A percentile compares a stretch with the other conserved stretches of the same genome.
phyloP scores from a whole-genome alignment of 306 rosid species.

The Lagenaria siceraria region DNA sequence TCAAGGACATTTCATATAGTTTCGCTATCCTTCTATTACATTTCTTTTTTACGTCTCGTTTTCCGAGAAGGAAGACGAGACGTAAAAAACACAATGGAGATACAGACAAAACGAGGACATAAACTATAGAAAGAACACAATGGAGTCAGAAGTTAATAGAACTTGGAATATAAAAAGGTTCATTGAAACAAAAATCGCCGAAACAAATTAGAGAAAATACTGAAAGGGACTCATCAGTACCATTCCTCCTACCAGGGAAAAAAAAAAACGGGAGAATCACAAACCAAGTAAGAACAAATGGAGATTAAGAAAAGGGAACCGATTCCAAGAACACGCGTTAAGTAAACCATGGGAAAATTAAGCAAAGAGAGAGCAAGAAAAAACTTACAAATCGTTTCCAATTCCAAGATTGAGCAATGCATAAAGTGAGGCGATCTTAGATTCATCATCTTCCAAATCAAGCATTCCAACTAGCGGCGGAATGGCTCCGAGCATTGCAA shows the following conservation, averaged over 20 bases:
- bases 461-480: constrained; percentile 90
- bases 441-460: constrained; percentile 38
- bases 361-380: neutral
- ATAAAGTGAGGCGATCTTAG: constrained; percentile 82
- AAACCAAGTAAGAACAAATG: neutral
- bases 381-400: constrained; percentile 77
- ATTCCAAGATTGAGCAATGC: constrained; percentile 94
- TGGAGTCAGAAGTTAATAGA: neutral
- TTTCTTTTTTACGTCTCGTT: neutral
- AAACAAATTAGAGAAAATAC: neutral
- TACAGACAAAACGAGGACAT: neutral
- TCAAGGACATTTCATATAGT: neutral
- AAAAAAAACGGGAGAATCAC: too few relatives aligned
- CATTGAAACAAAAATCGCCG: neutral
- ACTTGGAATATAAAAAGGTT: neutral
- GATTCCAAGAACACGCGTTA: neutral
- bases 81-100: too few relatives aligned
- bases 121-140: neutral
- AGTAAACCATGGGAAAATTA: neutral
- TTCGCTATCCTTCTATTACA: neutral
- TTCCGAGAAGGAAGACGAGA: neutral
- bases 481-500: constrained; percentile 87
- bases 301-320: neutral
- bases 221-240: neutral
- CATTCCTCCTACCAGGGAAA: neutral